A percentile compares a stretch with the other conserved stretches of the same genome.
Conservation (phyloP, 768 basidiomycete genomes). For the Termitomyces heimii region DNA sequence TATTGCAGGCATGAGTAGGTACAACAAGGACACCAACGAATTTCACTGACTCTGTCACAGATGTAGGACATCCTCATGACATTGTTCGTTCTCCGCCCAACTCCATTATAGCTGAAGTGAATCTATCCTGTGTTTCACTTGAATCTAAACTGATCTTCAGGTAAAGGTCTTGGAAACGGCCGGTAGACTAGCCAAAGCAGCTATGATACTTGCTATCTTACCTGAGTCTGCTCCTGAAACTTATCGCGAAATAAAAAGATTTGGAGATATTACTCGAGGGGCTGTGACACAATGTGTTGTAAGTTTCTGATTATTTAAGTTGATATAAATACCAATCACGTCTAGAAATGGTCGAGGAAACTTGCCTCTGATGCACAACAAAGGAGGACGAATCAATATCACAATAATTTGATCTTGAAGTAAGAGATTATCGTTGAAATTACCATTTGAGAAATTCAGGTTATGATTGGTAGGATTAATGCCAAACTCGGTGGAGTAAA, state of each 20-base stretch:
- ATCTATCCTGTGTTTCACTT: not conserved
- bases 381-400: slow-evolving; percentile 40
- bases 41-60: not conserved
- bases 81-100: slow-evolving; percentile 2
- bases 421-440: slow-evolving; percentile 16
- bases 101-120: not conserved
- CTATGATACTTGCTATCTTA: slow-evolving; percentile 23
- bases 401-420: slow-evolving; percentile 60
- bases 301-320: slow-evolving; percentile 14
- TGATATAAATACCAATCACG: not conserved
- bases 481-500: slow-evolving; percentile 65
- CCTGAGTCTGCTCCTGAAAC: slow-evolving; percentile 22
- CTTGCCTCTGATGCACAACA: slow-evolving; percentile 11
- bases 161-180: slow-evolving; percentile 9
- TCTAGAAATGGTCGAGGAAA: slow-evolving; percentile 23
- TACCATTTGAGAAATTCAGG: not conserved
- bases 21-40: not conserved
- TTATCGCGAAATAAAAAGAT: slow-evolving; percentile 25
- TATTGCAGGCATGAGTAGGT: slow-evolving; percentile 14
- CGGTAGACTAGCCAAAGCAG: slow-evolving; percentile 4
- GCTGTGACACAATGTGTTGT: slow-evolving; percentile 64
- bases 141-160: not conserved
- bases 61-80: slow-evolving; percentile 1
- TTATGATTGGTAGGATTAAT: slow-evolving; percentile 43
- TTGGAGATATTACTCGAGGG: slow-evolving; percentile 39